A percentile compares a stretch with the other conserved stretches of the same genome.
Evolutionary conservation across 805 yeast genomes (phyloP).

Genomic region (Kazachstania psychrophila): DNA sequence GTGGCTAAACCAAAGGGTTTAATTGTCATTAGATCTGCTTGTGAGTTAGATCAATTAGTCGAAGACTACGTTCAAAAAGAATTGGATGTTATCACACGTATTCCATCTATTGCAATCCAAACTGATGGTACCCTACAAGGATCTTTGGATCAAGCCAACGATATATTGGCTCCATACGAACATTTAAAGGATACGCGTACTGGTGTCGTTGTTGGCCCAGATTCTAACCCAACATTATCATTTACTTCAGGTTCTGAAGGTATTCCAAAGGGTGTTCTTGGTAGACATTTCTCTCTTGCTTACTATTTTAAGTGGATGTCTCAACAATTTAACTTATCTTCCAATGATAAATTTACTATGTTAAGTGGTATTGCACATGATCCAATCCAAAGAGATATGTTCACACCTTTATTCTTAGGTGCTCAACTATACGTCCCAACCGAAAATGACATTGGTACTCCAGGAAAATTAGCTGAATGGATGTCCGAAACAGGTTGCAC

Average conservation of each 20-base stretch:
- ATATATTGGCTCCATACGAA: conserved; percentile 42
- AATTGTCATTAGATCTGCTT: conserved; percentile 86
- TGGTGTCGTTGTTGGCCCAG: conserved; percentile 94
- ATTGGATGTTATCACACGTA: conserved; percentile 57
- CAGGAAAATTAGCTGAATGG: conserved; percentile 96
- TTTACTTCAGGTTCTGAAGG: conserved; percentile 99
- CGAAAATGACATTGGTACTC: conserved; percentile 96
- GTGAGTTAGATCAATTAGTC: conserved; percentile 66
- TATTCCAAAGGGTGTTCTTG: conserved; percentile 95
- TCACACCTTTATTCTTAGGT: conserved; percentile 93
- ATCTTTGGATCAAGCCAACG: conserved; percentile 29
- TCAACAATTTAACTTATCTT: conserved; percentile 64
- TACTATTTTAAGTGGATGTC: conserved; percentile 99
- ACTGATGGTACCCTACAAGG: conserved; percentile 73
- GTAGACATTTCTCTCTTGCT: conserved; percentile 93
- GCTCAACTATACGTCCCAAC: conserved; percentile 91
- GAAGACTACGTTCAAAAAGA: conserved; percentile 68
- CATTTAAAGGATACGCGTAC: conserved; percentile 49
- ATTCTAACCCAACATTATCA: conserved; percentile 90
- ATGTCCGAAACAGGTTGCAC: conserved; percentile 85
- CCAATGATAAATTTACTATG: conserved; percentile 89
- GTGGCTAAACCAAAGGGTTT: conserved; percentile 92
- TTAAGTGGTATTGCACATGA: conserved; percentile 98
- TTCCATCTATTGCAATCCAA: conserved; percentile 68
- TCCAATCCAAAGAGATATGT: conserved; percentile 98